Conservation (phyloP, 495 filamentous ascomycete genomes). For the Penicillium cataractarum region DNA sequence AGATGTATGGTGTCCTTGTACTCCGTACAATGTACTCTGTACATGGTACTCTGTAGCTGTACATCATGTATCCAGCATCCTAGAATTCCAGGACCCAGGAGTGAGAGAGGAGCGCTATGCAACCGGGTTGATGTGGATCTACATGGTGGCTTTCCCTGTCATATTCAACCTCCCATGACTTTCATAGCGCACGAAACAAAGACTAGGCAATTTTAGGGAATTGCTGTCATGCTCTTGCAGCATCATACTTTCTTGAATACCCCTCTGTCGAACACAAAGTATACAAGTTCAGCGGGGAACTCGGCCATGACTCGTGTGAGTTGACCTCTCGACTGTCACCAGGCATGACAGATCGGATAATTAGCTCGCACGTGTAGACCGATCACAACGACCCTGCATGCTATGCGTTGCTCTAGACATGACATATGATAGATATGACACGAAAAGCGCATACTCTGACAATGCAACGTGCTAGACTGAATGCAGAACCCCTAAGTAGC, state of each 20-base stretch:
- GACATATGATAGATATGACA: background rate
- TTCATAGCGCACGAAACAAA: background rate
- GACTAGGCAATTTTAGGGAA: background rate
- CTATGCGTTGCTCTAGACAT: background rate
- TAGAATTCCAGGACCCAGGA: background rate
- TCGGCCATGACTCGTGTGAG: background rate
- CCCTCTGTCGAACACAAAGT: background rate
- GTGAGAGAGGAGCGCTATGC: background rate
- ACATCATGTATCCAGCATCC: background rate
- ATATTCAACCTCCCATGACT: background rate
- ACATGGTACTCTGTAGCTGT: too few relatives aligned
- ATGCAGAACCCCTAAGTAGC: conserved; percentile 12
- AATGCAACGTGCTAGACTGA: background rate
- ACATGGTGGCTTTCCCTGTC: background rate
- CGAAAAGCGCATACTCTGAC: background rate
- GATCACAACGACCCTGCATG: background rate
- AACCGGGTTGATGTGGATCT: background rate
- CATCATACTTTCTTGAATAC: background rate
- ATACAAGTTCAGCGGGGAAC: background rate
- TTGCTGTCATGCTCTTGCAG: background rate
- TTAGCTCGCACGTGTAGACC: conserved; percentile 8
- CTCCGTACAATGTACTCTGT: background rate
- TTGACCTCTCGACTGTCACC: conserved; percentile 6
- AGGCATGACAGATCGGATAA: conserved; percentile 3
- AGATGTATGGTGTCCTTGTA: too few relatives aligned